These are phyloP conservation scores for Pichia cephalocereana DNA, from an alignment of 805 yeast species.

Conservation along the genomic window DNA sequence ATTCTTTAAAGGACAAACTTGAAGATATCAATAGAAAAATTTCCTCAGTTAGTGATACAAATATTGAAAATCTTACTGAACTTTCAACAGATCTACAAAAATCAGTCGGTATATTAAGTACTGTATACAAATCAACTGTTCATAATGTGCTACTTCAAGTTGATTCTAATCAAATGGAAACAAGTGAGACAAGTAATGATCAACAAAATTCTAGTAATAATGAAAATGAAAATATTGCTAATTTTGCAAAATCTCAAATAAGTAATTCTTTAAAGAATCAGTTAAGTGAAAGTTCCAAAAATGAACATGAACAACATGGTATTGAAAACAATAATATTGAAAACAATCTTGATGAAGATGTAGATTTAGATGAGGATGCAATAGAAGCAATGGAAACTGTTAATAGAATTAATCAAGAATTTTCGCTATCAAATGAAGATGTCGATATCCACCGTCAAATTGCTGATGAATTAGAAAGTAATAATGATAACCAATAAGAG, in stretches of 20 bases:
- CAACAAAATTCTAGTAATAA: neutral
- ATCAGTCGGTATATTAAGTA: slow-evolving; percentile 21
- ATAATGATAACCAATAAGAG: neutral
- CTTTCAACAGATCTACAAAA: slow-evolving; percentile 7
- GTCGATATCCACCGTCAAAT: slow-evolving; percentile 7
- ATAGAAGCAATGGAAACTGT: slow-evolving; percentile 6
- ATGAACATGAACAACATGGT: neutral
- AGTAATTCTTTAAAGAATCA: no score
- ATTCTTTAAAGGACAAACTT: slow-evolving; percentile 18
- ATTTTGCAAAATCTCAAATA: no score
- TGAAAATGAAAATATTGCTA: no score
- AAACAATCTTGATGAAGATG: slow-evolving; percentile 1
- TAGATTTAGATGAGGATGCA: slow-evolving; percentile 5
- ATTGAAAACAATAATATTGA: neutral
- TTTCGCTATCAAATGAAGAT: slow-evolving; percentile 2
- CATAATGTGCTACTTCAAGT: slow-evolving; percentile 12
- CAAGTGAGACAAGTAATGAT: neutral
- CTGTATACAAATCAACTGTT: slow-evolving; percentile 23
- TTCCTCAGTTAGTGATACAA: neutral
- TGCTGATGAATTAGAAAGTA: slow-evolving; percentile 5
- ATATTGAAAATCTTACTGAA: neutral
- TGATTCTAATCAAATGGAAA: slow-evolving; percentile 2
- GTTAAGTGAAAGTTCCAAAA: neutral
- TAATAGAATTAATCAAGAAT: slow-evolving; percentile 6
- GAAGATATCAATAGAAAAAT: slow-evolving; percentile 11